Conservation (phyloP, 345 rosid species). For the Eucalyptus pauciflora region DNA sequence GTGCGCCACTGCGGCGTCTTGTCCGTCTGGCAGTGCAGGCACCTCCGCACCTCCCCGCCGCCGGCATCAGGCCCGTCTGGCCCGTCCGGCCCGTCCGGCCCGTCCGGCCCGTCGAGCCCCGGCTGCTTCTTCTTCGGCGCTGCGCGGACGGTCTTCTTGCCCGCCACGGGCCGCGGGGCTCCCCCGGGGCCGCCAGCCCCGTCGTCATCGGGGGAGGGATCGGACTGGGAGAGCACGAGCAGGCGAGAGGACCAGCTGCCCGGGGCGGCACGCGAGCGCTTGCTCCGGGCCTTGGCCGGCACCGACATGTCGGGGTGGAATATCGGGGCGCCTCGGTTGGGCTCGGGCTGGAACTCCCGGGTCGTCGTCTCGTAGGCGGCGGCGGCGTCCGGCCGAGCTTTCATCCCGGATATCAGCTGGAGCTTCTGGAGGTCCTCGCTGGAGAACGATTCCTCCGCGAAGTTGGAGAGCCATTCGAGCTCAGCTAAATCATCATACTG, state of each 20-base stretch:
- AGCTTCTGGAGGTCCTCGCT: constrained; percentile 79
- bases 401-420: constrained; percentile 67
- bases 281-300: constrained; percentile 94
- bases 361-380: constrained; percentile 25
- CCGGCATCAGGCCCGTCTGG: neutral
- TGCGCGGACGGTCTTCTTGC: constrained; percentile 17
- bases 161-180: neutral
- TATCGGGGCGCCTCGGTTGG: constrained; percentile 4
- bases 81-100: neutral
- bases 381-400: constrained; percentile 35
- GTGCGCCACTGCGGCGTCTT: constrained; percentile 87
- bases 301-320: constrained; percentile 59
- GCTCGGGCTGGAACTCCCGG: constrained; percentile 12
- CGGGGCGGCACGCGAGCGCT: constrained; percentile 76
- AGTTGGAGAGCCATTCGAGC: constrained; percentile 93
- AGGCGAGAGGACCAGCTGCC: constrained; percentile 85
- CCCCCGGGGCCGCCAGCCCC: neutral
- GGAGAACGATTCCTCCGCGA: constrained; percentile 94
- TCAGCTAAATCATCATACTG: constrained; percentile 93
- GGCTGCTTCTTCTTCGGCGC: constrained; percentile 29
- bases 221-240: constrained; percentile 30
- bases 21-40: constrained; percentile 69
- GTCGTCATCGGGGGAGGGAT: constrained; percentile 15
- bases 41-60: constrained; percentile 31
- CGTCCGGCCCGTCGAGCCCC: neutral